These are phyloP conservation scores for Penicillium arizonense DNA, from an alignment of 495 filamentous ascomycete species.

Conservation along the genomic window DNA sequence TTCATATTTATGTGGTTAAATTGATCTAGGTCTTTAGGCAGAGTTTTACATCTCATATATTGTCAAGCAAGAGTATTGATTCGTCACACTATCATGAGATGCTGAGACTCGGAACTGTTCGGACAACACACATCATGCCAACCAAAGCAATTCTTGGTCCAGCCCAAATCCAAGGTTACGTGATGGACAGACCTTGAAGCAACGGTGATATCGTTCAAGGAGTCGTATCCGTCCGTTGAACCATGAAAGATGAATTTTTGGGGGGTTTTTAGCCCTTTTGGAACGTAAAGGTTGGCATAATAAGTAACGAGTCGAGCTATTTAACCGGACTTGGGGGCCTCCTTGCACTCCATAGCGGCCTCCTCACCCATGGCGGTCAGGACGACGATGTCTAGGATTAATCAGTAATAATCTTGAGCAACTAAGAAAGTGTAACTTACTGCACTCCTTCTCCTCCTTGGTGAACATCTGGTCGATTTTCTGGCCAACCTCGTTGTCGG, in stretches of 20 bases:
- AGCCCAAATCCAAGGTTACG: constrained; percentile 41
- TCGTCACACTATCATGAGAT: constrained; percentile 50
- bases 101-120: constrained; percentile 40
- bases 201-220: constrained; percentile 28
- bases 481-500: constrained; percentile 82
- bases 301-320: constrained; percentile 27
- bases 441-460: constrained; percentile 74
- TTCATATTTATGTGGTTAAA: no score
- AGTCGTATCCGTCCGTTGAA: constrained; percentile 30
- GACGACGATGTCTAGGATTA: constrained; percentile 72
- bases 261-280: constrained; percentile 23
- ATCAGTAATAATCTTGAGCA: constrained; percentile 3
- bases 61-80: constrained; percentile 27
- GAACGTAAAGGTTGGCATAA: constrained; percentile 36
- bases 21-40: no score
- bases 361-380: constrained; percentile 96
- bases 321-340: constrained; percentile 57
- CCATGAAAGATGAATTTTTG: constrained; percentile 30
- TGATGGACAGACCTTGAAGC: constrained; percentile 24
- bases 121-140: constrained; percentile 40
- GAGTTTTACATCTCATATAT: background rate
- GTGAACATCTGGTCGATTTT: constrained; percentile 74
- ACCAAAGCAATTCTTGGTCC: constrained; percentile 39
- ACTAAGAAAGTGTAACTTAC: constrained; percentile 54
- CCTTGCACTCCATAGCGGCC: constrained; percentile 89